Base-by-base conservation (phyloP, 495 filamentous ascomycete genomes). In the Achaetomiella virescens region DNA sequence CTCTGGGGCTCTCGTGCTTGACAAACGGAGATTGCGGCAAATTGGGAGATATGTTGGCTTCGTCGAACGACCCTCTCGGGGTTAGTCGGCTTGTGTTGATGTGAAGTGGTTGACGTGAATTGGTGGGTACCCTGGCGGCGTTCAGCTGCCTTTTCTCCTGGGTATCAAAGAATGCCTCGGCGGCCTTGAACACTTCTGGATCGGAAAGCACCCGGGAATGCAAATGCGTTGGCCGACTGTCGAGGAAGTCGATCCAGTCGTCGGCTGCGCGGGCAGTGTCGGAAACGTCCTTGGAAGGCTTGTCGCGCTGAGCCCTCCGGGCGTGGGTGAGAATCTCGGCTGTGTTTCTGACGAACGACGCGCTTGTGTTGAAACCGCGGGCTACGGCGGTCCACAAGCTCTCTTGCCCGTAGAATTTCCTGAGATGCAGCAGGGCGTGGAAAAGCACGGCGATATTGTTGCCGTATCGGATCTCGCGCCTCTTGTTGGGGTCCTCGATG, bases 391-490 rank as follows among this genome's bases (percentile, higher is more conserved):
- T 15, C 65, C 65, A 67, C 20, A 65, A 55, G 1, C 22, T 31
- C 6, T 43, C 29, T 6, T 58, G 55, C 17, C 51, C 58, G 17
- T 54, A 58, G 48, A 48, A 54, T 1, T 38, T 24, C 1, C 42
- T 20, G 40, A 52, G 59, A 14, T 61, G 44, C 0, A 60, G 10
- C 6, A 65, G 48, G 5, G 53, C 58, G 5, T 52, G 46, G 25
- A 67, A 65, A 15, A 67, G 60, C 6, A 67, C 62, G 15, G 41
- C 45, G 12, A 67, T 41, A 33, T 67, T 67, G 65, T 67, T 67
- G 15, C 58, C 62, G 44, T 67, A 67, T 17, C 58, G 61, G 14
- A 63, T 46, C 38, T 61, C 62, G n/a, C 63, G 60, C 11, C 38
- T 52, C 48, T 57, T 59, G n/a, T 4, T 15, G 1, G 41, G 9